phyloP scores from a whole-genome alignment of 1,284 basidiomycete species.

The Leccinum fallax region DNA sequence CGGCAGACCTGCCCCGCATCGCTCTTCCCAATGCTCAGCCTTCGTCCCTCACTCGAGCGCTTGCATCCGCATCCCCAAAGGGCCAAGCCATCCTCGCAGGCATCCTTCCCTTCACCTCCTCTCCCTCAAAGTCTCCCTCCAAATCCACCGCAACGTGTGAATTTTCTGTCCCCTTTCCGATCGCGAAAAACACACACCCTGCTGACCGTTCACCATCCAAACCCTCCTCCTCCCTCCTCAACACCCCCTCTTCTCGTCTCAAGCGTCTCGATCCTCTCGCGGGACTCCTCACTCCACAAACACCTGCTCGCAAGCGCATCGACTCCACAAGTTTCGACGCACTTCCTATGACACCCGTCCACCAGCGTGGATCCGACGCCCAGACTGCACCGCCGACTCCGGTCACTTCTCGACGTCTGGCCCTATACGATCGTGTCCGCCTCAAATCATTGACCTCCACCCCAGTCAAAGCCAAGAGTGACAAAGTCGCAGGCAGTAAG shows the following conservation, averaged over 20 bases:
- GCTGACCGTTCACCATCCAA: constrained; percentile 40
- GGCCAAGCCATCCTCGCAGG: constrained; percentile 44
- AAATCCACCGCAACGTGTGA: constrained; percentile 40
- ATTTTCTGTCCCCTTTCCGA: constrained; percentile 55
- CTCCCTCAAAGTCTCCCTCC: constrained; percentile 46
- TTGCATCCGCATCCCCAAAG: constrained; percentile 74
- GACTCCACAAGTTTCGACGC: constrained; percentile 37
- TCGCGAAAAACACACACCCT: constrained; percentile 39
- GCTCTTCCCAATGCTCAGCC: constrained; percentile 48
- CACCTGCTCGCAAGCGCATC: constrained; percentile 46
- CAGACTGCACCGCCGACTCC: constrained; percentile 66
- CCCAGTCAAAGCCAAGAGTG: constrained; percentile 58
- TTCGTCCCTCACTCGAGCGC: constrained; percentile 65
- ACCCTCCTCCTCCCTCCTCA: constrained; percentile 51
- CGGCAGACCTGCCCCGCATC: constrained; percentile 66
- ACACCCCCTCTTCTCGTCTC: constrained; percentile 51
- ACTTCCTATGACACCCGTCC: constrained; percentile 65
- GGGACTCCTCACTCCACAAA: constrained; percentile 48
- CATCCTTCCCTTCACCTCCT: constrained; percentile 50
- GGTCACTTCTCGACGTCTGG: constrained; percentile 69
- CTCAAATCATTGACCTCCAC: constrained; percentile 66
- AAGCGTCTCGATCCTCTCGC: constrained; percentile 37
- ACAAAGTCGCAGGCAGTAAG: constrained; percentile 42
- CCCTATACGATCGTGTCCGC: constrained; percentile 76
- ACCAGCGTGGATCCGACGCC: constrained; percentile 57